phyloP scores from a whole-genome alignment of 345 rosid species.

The Jatropha curcas region DNA sequence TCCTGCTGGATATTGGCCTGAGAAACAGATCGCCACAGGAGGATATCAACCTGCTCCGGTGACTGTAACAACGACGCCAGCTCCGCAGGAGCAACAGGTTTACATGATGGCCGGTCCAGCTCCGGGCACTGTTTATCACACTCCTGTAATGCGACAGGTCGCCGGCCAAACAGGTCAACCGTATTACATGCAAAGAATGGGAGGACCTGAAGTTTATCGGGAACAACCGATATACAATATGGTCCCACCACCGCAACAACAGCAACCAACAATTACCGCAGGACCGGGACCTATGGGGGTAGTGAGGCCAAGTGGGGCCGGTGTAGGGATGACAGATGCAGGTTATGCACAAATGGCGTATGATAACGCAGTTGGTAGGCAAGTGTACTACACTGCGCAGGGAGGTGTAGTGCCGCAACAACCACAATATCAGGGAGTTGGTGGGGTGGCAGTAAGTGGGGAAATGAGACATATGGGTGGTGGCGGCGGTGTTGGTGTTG shows the following conservation, averaged over 20 bases:
- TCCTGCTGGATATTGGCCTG: slow-evolving; percentile 56
- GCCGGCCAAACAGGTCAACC: slow-evolving; percentile 63
- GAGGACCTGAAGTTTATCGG: slow-evolving; percentile 59
- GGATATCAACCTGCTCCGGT: slow-evolving; percentile 40
- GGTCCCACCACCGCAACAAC: slow-evolving; percentile 34
- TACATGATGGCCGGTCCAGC: slow-evolving; percentile 57
- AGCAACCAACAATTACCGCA: slow-evolving; percentile 24
- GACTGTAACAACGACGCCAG: slow-evolving; percentile 35
- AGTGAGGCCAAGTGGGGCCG: slow-evolving; percentile 39
- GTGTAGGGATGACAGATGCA: slow-evolving; percentile 39
- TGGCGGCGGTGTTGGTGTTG: too few relatives aligned
- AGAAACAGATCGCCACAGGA: slow-evolving; percentile 52
- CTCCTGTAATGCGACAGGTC: slow-evolving; percentile 46
- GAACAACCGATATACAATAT: slow-evolving; percentile 68
- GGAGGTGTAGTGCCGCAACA: slow-evolving; percentile 42
- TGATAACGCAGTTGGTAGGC: slow-evolving; percentile 56
- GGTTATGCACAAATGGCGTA: slow-evolving; percentile 62
- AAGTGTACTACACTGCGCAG: slow-evolving; percentile 58
- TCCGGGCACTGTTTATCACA: slow-evolving; percentile 40
- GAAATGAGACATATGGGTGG: slow-evolving; percentile 42
- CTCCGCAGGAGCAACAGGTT: slow-evolving; percentile 52
- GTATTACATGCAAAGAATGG: slow-evolving; percentile 67
- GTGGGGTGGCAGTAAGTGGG: slow-evolving; percentile 46
- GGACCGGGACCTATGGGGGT: slow-evolving; percentile 31
- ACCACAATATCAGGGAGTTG: slow-evolving; percentile 56